A percentile compares a stretch with the other conserved stretches of the same genome.
phyloP scores from a whole-genome alignment of 441 rosid species.

The Biscutella laevigata region DNA sequence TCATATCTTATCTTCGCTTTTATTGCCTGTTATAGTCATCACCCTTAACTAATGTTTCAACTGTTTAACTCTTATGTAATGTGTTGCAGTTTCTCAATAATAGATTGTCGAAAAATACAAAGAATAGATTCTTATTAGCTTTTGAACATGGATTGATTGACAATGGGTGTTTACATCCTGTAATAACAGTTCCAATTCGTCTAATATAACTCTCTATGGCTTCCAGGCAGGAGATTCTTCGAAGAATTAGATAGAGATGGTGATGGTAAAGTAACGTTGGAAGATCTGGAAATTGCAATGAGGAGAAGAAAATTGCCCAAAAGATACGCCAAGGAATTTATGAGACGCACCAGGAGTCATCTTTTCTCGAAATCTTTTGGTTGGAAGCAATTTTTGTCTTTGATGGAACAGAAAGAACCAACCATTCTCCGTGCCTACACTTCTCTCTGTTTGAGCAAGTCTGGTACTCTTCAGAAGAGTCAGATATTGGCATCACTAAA shows the following conservation, averaged over 20 bases:
- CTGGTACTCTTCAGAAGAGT: constrained; percentile 93
- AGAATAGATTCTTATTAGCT: neutral
- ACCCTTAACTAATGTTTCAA: neutral
- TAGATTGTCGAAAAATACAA: neutral
- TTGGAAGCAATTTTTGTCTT: constrained; percentile 89
- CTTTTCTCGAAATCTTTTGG: constrained; percentile 91
- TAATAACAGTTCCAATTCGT: neutral
- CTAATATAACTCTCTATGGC: constrained; percentile 9
- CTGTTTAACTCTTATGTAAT: neutral
- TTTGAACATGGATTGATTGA: neutral
- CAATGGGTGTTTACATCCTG: neutral
- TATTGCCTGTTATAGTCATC: neutral
- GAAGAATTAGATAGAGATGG: constrained; percentile 97
- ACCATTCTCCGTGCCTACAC: constrained; percentile 95
- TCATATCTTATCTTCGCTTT: neutral
- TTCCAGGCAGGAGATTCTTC: constrained; percentile 81
- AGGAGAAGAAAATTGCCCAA: constrained; percentile 76
- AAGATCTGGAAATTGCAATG: constrained; percentile 92
- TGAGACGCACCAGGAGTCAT: constrained; percentile 78
- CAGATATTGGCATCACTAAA: constrained; percentile 77
- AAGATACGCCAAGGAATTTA: constrained; percentile 78
- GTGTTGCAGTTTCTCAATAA: neutral
- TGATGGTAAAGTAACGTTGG: constrained; percentile 88
- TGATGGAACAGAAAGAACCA: constrained; percentile 98
- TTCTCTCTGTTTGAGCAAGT: constrained; percentile 81